Conservation (phyloP, 768 basidiomycete genomes). For the Saitozyma sp. region DNA sequence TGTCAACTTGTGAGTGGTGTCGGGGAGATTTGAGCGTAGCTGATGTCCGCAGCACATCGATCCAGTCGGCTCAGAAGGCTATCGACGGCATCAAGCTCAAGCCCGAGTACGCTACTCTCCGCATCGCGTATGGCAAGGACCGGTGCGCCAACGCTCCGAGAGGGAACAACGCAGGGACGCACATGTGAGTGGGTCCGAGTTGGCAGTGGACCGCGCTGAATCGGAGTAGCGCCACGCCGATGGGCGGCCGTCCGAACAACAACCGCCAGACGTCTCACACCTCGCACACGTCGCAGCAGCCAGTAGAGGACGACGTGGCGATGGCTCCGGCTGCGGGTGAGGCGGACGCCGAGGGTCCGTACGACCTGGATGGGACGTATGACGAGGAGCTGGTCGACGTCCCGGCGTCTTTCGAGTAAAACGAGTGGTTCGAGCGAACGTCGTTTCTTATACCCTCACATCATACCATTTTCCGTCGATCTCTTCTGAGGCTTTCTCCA, state of each 20-base stretch:
- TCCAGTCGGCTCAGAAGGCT: conserved; percentile 70
- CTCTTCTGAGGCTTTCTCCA: no score
- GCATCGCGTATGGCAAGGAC: conserved; percentile 93
- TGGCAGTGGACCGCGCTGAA: background rate
- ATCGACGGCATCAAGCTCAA: conserved; percentile 88
- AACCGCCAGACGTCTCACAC: no score
- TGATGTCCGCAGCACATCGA: conserved; percentile 29
- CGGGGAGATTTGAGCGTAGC: conserved; percentile 6
- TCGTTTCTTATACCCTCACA: no score
- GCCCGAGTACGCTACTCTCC: conserved; percentile 82
- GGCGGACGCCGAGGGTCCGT: background rate
- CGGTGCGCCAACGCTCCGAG: conserved; percentile 77
- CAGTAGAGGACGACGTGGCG: background rate
- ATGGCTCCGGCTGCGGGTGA: background rate
- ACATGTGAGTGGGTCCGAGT: background rate
- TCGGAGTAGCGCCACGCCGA: background rate
- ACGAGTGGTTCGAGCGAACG: no score
- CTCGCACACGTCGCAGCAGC: no score
- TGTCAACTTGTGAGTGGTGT: conserved; percentile 49
- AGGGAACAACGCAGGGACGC: background rate
- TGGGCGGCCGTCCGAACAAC: background rate
- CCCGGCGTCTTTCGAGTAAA: conserved; percentile 17
- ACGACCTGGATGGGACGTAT: background rate
- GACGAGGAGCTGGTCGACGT: conserved; percentile 28
- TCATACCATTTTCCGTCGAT: no score